phyloP scores from a whole-genome alignment of 1,139 yeast genomes.

The Suhomyces guaymorum region DNA sequence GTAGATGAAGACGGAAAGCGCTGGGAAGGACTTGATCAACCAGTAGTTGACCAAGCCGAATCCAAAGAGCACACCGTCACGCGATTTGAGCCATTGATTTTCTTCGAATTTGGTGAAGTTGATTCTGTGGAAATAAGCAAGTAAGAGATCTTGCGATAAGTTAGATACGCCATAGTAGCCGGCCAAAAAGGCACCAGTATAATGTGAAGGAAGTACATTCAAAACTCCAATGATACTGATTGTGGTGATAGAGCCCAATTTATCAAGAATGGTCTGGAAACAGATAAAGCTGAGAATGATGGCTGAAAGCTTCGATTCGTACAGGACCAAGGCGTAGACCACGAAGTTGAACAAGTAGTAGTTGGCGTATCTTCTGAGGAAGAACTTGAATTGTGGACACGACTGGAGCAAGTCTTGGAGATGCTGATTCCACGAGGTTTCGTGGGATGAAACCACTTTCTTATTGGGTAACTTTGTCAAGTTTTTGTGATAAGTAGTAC shows the following conservation, averaged over 20 bases:
- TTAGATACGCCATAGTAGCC: slow-evolving; percentile 50
- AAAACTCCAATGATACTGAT: slow-evolving; percentile 34
- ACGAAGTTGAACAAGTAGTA: slow-evolving; percentile 15
- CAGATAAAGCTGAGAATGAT: slow-evolving; percentile 43
- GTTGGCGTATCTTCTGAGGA: slow-evolving; percentile 16
- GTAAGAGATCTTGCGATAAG: slow-evolving; percentile 47
- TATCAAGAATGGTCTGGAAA: slow-evolving; percentile 45
- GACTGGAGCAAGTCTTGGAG: slow-evolving; percentile 13
- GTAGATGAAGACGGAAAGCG: slow-evolving; percentile 49
- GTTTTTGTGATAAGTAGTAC: slow-evolving; percentile 19
- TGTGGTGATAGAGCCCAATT: slow-evolving; percentile 51
- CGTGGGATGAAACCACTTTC: neutral
- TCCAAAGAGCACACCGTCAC: slow-evolving; percentile 61
- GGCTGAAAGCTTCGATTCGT: slow-evolving; percentile 40
- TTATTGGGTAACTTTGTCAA: slow-evolving; percentile 16
- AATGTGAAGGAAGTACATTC: slow-evolving; percentile 33
- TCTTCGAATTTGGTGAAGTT: slow-evolving; percentile 48
- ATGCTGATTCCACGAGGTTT: slow-evolving; percentile 2
- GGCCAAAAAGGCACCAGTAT: slow-evolving; percentile 38
- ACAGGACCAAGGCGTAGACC: slow-evolving; percentile 14
- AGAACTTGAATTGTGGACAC: slow-evolving; percentile 16
- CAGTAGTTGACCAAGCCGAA: slow-evolving; percentile 54
- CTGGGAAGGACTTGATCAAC: slow-evolving; percentile 43
- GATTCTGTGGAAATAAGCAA: slow-evolving; percentile 53
- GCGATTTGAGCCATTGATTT: slow-evolving; percentile 52